Base-by-base conservation (phyloP, 768 basidiomycete genomes). In the Lactifluus rugatus region DNA sequence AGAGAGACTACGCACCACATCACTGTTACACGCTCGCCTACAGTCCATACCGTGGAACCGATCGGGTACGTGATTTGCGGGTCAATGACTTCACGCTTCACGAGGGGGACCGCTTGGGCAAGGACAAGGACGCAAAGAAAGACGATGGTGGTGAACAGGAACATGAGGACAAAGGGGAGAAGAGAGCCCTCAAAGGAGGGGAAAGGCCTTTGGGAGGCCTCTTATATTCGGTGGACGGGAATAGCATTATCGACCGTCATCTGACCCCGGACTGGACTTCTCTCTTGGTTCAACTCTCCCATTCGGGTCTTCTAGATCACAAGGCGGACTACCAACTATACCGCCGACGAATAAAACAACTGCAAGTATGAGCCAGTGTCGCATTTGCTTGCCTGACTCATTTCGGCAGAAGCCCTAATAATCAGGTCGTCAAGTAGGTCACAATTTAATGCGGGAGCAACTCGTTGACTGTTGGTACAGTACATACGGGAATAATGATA, bases 1-100 rank as follows among this genome's bases (percentile, higher is more conserved):
- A 17, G 50, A 23, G 41, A 11, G 44, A 5, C 2, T 16, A 54
- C 25, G 26, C 19, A 57, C 81, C 81, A 83, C 47, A 64, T 66
- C 61, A 83, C 75, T 21, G 65, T 67, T 62, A 77, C 73, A 2
- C 10, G 37, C 5, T 66, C 63, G 37, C 74, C 73, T 37, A 65
- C 55, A 10, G 42, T 11, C 81, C 81, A 82, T 6, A 68, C 31
- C 3, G 60, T 57, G 10, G 59, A 56, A 3, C 36, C 42, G 13
- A 49, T 54, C 31, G 81, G 81, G 14, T 51, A 50, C 17, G 69
- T 76, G 66, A 82, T 74, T 1, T 60, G 60, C 2, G 80, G 78
- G 7, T 2, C 26, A 32, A 47, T 19, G 3, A 53, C 57, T 31
- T 2, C 6, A 37, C 55, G 55, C 55, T 56, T 56, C 23, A 31